These are phyloP conservation scores for Apiospora marii DNA, from an alignment of 2,329 filamentous ascomycete genomes.

Conservation along the genomic window DNA sequence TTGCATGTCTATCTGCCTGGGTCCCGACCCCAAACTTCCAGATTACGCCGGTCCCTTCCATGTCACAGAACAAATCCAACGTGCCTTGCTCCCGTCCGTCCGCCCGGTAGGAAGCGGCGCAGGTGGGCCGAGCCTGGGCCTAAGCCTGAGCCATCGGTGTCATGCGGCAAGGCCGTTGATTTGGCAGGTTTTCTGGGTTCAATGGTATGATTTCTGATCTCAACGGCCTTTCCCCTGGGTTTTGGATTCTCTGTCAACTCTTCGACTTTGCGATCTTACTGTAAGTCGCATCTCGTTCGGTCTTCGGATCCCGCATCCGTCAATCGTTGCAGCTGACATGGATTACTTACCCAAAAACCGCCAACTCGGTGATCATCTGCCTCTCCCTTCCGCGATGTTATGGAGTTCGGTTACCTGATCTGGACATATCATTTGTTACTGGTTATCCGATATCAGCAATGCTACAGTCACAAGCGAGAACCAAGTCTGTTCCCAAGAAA, in stretches of 20 bases:
- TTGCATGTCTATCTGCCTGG: neutral
- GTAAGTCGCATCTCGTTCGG: too few relatives aligned
- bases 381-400: neutral
- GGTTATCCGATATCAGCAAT: neutral
- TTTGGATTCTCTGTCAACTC: neutral
- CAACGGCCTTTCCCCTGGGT: neutral
- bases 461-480: neutral
- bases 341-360: neutral
- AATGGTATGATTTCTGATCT: neutral
- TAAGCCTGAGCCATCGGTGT: neutral
- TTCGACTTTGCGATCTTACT: neutral
- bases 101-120: constrained; percentile 7
- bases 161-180: neutral
- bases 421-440: neutral
- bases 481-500: neutral
- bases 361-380: neutral
- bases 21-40: neutral
- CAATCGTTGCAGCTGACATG: neutral
- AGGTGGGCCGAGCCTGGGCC: neutral
- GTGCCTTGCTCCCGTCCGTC: neutral
- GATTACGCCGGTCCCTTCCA: neutral
- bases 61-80: neutral
- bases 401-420: neutral
- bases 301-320: neutral
- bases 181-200: neutral